Conservation (phyloP, 805 yeast genomes). For the Cyberlindnera suaveolens region DNA sequence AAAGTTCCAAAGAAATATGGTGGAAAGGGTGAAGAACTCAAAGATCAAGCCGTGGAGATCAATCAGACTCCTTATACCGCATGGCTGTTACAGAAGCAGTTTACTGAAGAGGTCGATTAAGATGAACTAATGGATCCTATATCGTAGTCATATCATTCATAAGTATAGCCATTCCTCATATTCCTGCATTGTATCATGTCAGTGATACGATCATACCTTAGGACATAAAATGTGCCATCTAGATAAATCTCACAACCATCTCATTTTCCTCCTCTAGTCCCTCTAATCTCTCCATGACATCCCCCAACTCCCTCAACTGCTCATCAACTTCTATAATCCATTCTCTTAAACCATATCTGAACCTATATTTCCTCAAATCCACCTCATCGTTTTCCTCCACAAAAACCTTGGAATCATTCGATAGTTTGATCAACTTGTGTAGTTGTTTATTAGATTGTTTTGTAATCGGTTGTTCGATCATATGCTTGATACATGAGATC, state of each 20-base stretch:
- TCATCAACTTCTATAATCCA: slow-evolving; percentile 3
- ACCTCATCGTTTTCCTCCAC: slow-evolving; percentile 7
- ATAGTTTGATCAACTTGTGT: slow-evolving; percentile 6
- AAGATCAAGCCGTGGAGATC: slow-evolving; percentile 26
- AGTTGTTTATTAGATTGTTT: slow-evolving; percentile 6
- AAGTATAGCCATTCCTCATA: no score
- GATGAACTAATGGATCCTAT: neutral
- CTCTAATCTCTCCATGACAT: slow-evolving; percentile 4
- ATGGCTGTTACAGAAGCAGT: slow-evolving; percentile 25
- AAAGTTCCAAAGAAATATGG: slow-evolving; percentile 50
- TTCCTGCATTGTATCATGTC: no score
- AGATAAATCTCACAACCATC: slow-evolving; percentile 12
- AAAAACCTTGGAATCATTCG: slow-evolving; percentile 3
- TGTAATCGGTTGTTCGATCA: slow-evolving; percentile 5
- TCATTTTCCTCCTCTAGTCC: slow-evolving; percentile 30
- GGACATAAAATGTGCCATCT: neutral
- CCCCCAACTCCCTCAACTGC: slow-evolving; percentile 1
- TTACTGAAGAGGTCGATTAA: slow-evolving; percentile 33
- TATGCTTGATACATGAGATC: slow-evolving; percentile 3
- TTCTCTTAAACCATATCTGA: slow-evolving; percentile 8
- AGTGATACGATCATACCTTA: slow-evolving; percentile 8
- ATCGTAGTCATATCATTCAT: no score
- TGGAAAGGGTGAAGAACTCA: slow-evolving; percentile 36
- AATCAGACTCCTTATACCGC: slow-evolving; percentile 30
- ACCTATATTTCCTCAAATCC: slow-evolving; percentile 13